phyloP scores from a whole-genome alignment of 2,329 filamentous ascomycete species.

The Pezizomycotina sp. region DNA sequence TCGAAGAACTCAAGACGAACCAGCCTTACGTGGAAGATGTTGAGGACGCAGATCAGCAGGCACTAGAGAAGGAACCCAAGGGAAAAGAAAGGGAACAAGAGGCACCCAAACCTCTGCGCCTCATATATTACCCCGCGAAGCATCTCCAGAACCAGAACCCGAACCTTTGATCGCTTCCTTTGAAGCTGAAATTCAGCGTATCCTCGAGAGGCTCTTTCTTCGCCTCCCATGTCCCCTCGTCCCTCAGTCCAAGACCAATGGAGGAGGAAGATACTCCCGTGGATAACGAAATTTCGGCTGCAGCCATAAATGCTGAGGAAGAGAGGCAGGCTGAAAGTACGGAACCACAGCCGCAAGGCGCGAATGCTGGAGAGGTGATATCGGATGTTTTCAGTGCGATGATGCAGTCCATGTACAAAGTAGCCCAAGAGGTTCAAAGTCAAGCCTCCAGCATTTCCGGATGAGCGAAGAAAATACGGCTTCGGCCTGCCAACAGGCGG shows the following conservation, averaged over 20 bases:
- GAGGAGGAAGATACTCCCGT: too few relatives aligned
- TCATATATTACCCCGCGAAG: too few relatives aligned
- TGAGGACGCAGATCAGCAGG: too few relatives aligned
- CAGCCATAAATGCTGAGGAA: too few relatives aligned
- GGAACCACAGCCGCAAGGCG: too few relatives aligned
- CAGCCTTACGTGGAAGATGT: too few relatives aligned
- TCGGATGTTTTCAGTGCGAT: slow-evolving; percentile 11
- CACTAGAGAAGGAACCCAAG: too few relatives aligned
- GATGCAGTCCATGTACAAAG: slow-evolving; percentile 16
- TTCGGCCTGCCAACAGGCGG: slow-evolving; percentile 11
- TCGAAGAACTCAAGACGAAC: too few relatives aligned
- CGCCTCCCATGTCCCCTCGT: slow-evolving; percentile 15
- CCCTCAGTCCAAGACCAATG: slow-evolving; percentile 8
- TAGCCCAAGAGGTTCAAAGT: slow-evolving; percentile 13
- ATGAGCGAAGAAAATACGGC: slow-evolving; percentile 2
- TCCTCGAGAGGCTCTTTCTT: slow-evolving; percentile 16
- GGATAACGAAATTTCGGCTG: too few relatives aligned
- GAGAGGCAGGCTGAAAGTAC: too few relatives aligned
- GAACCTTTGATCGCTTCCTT: slow-evolving; percentile 17
- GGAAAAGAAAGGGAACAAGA: too few relatives aligned
- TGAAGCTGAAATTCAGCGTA: slow-evolving; percentile 17
- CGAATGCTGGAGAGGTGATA: slow-evolving; percentile 15
- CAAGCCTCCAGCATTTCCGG: slow-evolving; percentile 17
- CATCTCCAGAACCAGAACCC: slow-evolving; percentile 10
- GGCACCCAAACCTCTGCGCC: too few relatives aligned